Evolutionary conservation across 768 basidiomycete genomes (phyloP).

Genomic region (Rhizopogon roseolus): DNA sequence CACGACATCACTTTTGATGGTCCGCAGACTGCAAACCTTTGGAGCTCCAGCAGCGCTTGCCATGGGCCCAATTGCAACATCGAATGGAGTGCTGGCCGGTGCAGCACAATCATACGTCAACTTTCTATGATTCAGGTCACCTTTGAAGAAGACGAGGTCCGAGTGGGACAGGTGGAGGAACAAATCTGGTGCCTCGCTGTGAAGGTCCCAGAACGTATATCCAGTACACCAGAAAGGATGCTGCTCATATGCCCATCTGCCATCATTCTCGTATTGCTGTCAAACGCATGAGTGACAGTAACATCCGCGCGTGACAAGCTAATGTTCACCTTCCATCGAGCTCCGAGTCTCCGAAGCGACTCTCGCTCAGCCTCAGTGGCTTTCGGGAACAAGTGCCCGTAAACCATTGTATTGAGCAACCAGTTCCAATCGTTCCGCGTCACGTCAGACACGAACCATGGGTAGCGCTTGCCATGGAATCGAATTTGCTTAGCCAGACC

Average conservation of each 20-base stretch:
- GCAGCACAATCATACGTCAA: slow-evolving; percentile 84
- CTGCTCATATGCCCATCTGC: slow-evolving; percentile 92
- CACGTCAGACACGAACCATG: slow-evolving; percentile 94
- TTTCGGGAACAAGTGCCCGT: slow-evolving; percentile 88
- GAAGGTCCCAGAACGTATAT: slow-evolving; percentile 89
- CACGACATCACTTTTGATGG: slow-evolving; percentile 94
- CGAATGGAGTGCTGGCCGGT: slow-evolving; percentile 83
- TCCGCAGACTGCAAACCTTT: slow-evolving; percentile 78
- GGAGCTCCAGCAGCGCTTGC: slow-evolving; percentile 86
- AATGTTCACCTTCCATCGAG: slow-evolving; percentile 77
- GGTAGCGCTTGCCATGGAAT: slow-evolving; percentile 94
- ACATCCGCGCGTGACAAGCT: neutral
- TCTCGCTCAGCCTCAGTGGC: slow-evolving; percentile 77
- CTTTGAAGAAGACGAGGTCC: slow-evolving; percentile 93
- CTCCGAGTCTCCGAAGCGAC: slow-evolving; percentile 72
- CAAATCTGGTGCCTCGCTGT: slow-evolving; percentile 80
- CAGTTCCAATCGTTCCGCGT: slow-evolving; percentile 94
- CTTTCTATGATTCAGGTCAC: slow-evolving; percentile 91
- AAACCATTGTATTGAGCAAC: slow-evolving; percentile 84
- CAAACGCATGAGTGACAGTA: neutral
- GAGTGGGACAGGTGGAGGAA: slow-evolving; percentile 89
- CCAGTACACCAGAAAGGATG: slow-evolving; percentile 97
- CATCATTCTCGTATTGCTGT: slow-evolving; percentile 88
- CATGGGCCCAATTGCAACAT: slow-evolving; percentile 89
- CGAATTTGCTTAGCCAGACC: slow-evolving; percentile 80